A percentile compares a stretch with the other conserved stretches of the same genome.
Evolutionary conservation across 116 monocot genomes (phyloP).

Genomic region (Phalaenopsis hybrid): DNA sequence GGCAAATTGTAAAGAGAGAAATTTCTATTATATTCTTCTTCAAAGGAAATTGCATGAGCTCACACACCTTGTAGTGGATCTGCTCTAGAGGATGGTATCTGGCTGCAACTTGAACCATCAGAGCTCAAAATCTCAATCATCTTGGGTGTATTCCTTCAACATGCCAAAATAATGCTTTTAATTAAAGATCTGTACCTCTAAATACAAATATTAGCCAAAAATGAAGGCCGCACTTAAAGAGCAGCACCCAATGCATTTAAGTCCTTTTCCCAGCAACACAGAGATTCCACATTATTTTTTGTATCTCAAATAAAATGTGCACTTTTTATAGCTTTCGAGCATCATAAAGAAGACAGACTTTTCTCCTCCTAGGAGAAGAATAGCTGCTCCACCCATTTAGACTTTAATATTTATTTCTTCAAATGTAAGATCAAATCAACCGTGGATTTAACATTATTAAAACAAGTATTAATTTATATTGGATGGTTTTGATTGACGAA

Average conservation of each 20-base stretch:
- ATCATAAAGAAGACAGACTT: not conserved
- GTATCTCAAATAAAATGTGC: not conserved
- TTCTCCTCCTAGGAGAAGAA: no score
- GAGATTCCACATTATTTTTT: not conserved
- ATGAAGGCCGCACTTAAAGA: not conserved
- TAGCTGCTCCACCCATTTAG: no score
- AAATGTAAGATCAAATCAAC: no score
- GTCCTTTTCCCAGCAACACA: not conserved
- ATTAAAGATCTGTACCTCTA: not conserved
- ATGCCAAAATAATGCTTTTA: not conserved
- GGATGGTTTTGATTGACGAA: no score
- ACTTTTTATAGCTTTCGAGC: not conserved
- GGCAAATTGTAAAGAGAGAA: not conserved
- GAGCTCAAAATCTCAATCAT: slow-evolving; percentile 61
- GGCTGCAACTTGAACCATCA: slow-evolving; percentile 60
- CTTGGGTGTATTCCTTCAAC: slow-evolving; percentile 57
- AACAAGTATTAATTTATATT: no score
- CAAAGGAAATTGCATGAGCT: not conserved
- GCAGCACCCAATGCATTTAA: not conserved
- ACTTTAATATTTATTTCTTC: no score
- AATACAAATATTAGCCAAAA: not conserved
- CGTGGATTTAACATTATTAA: no score
- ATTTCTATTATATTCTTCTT: not conserved
- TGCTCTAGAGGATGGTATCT: slow-evolving; percentile 48
- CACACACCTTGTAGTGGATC: slow-evolving; percentile 5